Conservation (phyloP, 2,329 filamentous ascomycete species). For the Alternaria sp. region DNA sequence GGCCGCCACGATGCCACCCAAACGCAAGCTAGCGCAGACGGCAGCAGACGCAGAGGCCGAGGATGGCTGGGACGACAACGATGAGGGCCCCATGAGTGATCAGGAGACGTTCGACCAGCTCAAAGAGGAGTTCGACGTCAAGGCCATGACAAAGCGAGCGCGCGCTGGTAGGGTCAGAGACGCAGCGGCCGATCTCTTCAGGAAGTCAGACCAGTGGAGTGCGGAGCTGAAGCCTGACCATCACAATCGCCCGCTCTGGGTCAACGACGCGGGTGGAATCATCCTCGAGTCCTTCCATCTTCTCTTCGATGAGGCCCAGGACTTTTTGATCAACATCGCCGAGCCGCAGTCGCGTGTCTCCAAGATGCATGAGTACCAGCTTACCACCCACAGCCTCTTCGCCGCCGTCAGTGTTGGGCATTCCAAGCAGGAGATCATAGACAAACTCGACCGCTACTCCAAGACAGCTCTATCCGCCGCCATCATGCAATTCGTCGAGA, state of each 20-base stretch:
- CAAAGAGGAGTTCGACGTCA: constrained; percentile 48
- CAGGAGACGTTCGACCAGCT: constrained; percentile 57
- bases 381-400: constrained; percentile 92
- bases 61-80: constrained; percentile 63
- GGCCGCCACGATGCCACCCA: constrained; percentile 49
- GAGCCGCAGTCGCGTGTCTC: constrained; percentile 90
- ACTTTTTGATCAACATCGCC: constrained; percentile 94
- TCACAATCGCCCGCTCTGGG: constrained; percentile 88
- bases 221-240: constrained; percentile 86
- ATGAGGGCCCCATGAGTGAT: constrained; percentile 55
- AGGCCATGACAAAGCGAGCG: constrained; percentile 40
- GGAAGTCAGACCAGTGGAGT: constrained; percentile 79
- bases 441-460: constrained; percentile 83
- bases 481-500: constrained; percentile 79
- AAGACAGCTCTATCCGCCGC: constrained; percentile 86
- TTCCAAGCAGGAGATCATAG: constrained; percentile 86
- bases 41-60: constrained; percentile 48
- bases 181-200: constrained; percentile 62
- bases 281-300: constrained; percentile 95
- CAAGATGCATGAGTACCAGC: constrained; percentile 90
- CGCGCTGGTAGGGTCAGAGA: constrained; percentile 47
- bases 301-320: constrained; percentile 83
- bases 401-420: constrained; percentile 95
- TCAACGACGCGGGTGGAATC: constrained; percentile 85
- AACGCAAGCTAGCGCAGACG: constrained; percentile 52